These are phyloP conservation scores for Arthrobotrys conoides DNA, from an alignment of 2,329 filamentous ascomycete genomes.

Conservation along the genomic window DNA sequence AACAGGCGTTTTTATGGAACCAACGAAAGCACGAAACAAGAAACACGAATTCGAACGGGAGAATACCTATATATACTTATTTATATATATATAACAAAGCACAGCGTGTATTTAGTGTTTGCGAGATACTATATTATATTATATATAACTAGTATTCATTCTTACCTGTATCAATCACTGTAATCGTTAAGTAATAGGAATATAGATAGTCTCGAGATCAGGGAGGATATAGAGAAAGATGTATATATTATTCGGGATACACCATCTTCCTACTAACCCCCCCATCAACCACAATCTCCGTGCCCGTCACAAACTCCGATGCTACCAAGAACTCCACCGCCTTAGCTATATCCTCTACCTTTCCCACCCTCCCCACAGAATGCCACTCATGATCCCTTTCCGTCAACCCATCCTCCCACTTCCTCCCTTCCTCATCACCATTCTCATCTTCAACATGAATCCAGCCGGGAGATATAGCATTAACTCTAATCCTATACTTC, in stretches of 20 bases:
- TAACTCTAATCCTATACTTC: conserved; percentile 63
- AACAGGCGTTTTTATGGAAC: conserved; percentile 21
- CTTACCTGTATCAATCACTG: not conserved
- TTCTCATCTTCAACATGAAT: conserved; percentile 70
- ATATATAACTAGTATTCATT: not conserved
- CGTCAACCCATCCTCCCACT: conserved; percentile 70
- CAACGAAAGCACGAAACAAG: no score
- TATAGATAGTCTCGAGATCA: no score
- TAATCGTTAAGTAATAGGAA: no score
- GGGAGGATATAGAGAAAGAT: no score
- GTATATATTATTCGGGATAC: conserved; percentile 35
- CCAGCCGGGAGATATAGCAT: conserved; percentile 67
- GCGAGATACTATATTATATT: not conserved
- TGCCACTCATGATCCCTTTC: conserved; percentile 70
- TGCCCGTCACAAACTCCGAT: conserved; percentile 36
- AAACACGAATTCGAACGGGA: not conserved
- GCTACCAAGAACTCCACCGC: conserved; percentile 46
- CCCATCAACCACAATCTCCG: conserved; percentile 43
- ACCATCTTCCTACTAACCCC: conserved; percentile 50
- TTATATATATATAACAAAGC: not conserved
- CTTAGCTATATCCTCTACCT: conserved; percentile 68
- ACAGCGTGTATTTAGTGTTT: conserved; percentile 18
- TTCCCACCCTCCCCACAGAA: conserved; percentile 70
- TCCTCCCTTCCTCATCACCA: conserved; percentile 63
- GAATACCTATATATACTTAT: not conserved